Evolutionary conservation across 441 rosid genomes (phyloP).

Genomic region (Viola pubescens): DNA sequence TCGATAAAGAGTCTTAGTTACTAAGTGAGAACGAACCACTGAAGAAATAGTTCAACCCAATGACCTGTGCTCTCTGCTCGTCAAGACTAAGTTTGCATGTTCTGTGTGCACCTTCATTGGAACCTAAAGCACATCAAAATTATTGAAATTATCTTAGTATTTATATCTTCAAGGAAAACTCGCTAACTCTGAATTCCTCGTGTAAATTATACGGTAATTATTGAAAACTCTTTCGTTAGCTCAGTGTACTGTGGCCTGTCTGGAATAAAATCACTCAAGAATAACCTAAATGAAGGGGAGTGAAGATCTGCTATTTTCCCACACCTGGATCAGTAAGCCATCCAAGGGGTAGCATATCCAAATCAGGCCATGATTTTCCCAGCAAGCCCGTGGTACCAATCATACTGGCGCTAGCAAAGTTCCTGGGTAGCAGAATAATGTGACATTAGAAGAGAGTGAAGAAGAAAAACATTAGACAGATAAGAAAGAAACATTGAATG

Average conservation of each 20-base stretch:
- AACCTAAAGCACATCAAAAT: conserved; percentile 36
- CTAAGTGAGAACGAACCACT: not conserved
- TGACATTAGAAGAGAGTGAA: not conserved
- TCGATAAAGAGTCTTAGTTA: conserved; percentile 5
- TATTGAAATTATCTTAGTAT: conserved; percentile 11
- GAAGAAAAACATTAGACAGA: conserved; percentile 8
- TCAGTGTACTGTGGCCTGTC: conserved; percentile 7
- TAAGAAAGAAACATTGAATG: conserved; percentile 1
- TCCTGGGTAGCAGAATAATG: conserved; percentile 34
- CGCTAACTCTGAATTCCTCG: not conserved
- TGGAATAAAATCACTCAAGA: conserved; percentile 6
- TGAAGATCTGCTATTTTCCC: conserved; percentile 9
- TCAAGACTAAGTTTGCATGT: conserved; percentile 41
- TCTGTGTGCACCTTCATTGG: conserved; percentile 79
- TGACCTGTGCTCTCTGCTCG: conserved; percentile 80
- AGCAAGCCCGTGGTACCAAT: conserved; percentile 53
- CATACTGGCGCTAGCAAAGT: conserved; percentile 53
- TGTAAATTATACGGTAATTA: not conserved
- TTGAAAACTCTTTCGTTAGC: too few relatives aligned
- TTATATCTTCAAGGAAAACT: not conserved
- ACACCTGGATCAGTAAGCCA: conserved; percentile 84
- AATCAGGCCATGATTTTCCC: conserved; percentile 90
- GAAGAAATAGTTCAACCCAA: not conserved
- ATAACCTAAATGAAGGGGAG: not conserved
- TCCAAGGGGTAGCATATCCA: conserved; percentile 89